phyloP scores from a whole-genome alignment of 768 basidiomycete genomes.

The Leucocoprinus sp. region DNA sequence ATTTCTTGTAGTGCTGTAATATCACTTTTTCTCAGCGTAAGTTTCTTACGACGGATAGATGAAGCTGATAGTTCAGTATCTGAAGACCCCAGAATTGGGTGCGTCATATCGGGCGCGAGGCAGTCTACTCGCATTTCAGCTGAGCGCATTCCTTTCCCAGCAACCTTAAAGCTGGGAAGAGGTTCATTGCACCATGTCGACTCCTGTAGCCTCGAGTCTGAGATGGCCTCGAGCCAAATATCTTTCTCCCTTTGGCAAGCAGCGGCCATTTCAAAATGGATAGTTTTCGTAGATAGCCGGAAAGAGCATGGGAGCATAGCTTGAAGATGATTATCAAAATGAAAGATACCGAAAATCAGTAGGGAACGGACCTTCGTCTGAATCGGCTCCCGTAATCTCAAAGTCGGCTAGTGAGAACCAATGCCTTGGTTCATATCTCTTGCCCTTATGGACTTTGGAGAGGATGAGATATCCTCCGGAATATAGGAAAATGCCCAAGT shows the following conservation, averaged over 20 bases:
- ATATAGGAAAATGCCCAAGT: conserved; percentile 87
- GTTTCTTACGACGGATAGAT: conserved; percentile 25
- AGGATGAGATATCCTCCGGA: conserved; percentile 78
- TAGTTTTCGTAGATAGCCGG: conserved; percentile 58
- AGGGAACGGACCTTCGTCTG: conserved; percentile 65
- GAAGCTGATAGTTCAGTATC: conserved; percentile 28
- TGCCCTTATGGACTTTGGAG: conserved; percentile 77
- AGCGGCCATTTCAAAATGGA: conserved; percentile 81
- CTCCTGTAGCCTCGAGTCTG: conserved; percentile 36
- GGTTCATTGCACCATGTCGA: conserved; percentile 53
- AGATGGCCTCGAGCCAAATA: conserved; percentile 74
- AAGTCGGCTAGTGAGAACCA: conserved; percentile 80
- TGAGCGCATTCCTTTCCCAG: conserved; percentile 29
- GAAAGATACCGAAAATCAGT: not conserved
- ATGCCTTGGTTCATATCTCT: conserved; percentile 76
- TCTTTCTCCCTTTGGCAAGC: conserved; percentile 79
- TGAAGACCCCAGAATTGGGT: conserved; percentile 18
- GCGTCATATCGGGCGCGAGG: conserved; percentile 33
- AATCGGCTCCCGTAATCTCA: conserved; percentile 57
- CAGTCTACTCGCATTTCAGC: conserved; percentile 32
- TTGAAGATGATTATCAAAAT: conserved; percentile 21
- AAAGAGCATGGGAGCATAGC: conserved; percentile 79
- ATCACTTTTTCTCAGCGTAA: conserved; percentile 20
- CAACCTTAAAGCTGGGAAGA: conserved; percentile 49
- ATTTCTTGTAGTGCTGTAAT: conserved; percentile 18